Evolutionary conservation across 495 filamentous ascomycete species (phyloP), one percentile per base, ranked within the genome.

Genomic region (Lasiosphaeriaceae sp.): DNA sequence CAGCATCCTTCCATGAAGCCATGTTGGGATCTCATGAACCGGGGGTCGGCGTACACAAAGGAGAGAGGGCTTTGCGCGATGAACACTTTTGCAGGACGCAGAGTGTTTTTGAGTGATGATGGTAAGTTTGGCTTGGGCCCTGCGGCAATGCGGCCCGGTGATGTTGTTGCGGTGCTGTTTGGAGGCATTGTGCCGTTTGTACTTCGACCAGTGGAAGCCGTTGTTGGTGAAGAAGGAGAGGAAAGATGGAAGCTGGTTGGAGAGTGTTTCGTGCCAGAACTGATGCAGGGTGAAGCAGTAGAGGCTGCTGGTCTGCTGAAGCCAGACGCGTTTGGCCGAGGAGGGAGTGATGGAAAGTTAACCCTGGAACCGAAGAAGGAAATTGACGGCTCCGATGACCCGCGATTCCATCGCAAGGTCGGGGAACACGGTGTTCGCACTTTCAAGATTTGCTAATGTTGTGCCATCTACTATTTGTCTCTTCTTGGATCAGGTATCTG

Each of bases 271-370:
- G 55, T 57, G n/a, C 55, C 55, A 3, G 55, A 37, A 1, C 23
- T 57, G 47, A 57, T 57, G 55, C 55, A 57, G 19, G 55, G 55
- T 21, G 55, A 57, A 37, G 55, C 55, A 3, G 55, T 57, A 37
- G 48, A 52, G 12, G 31, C 5, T 16, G 55, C 55, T 0, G 55
- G 55, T 11, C 23, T 57, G 11, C 23, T 57, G 23, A 37, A 23
- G 19, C 14, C 20, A 11, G 55, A 47, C 8, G 34, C 21, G 29
- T 57, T 22, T 41, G 14, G 39, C n/a, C 3, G 26, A 12, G 16
- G 5, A 11, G 54, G 21, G 5, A 17, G 23, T 31, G 26, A 31
- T 22, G 54, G 44, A 8, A 16, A 8, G 4, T 19, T 48, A 31
- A 21, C 24, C 2, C 29, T 49, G 7, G 31, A n/a, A 6, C 52